Conservation (phyloP, 345 rosid species). For the Triadica sebifera region DNA sequence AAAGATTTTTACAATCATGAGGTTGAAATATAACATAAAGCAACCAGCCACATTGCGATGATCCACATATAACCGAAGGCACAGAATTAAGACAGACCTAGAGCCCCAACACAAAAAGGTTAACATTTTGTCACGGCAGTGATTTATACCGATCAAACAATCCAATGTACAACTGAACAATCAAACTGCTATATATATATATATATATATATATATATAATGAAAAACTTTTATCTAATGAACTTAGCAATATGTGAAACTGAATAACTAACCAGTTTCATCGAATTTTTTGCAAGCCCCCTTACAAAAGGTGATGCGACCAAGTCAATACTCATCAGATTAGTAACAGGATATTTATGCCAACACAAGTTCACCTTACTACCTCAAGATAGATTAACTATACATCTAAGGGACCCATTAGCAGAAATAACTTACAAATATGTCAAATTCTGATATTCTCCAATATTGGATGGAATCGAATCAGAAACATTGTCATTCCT, state of each 20-base stretch:
- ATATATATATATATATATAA: too few relatives aligned
- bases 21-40: not conserved
- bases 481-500: conserved; percentile 55
- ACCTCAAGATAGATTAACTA: not conserved
- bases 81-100: not conserved
- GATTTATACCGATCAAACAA: not conserved
- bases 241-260: not conserved
- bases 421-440: conserved; percentile 48
- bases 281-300: not conserved
- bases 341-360: not conserved
- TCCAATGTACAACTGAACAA: not conserved
- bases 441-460: conserved; percentile 44
- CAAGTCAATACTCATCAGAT: not conserved
- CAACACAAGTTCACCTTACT: not conserved
- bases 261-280: not conserved
- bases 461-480: conserved; percentile 54
- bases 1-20: not conserved
- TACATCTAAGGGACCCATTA: not conserved
- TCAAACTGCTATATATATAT: not conserved
- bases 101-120: not conserved
- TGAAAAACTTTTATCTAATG: too few relatives aligned
- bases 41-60: not conserved
- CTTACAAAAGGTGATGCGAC: not conserved
- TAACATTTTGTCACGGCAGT: too few relatives aligned
- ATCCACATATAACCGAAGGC: not conserved